Conservation (phyloP, 805 yeast genomes). For the Ogataea degrootiae region DNA sequence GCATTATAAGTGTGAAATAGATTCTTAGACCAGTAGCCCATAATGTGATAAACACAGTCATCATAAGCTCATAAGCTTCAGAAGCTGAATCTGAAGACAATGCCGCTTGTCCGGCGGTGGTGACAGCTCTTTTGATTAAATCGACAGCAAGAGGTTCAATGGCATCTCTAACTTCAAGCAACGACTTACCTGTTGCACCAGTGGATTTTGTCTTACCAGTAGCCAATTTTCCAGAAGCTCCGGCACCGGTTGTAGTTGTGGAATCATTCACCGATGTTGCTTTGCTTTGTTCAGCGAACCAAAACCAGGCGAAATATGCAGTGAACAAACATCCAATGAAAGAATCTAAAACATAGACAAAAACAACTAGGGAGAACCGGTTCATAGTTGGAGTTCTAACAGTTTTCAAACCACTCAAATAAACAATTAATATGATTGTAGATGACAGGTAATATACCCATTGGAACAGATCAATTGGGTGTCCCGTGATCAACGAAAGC, state of each 20-base stretch:
- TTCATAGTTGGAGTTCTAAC: constrained; percentile 54
- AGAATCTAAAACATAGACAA: constrained; percentile 66
- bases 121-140: constrained; percentile 4
- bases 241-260: constrained; percentile 16
- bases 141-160: constrained; percentile 8
- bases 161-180: constrained; percentile 1
- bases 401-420: constrained; percentile 50
- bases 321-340: constrained; percentile 64
- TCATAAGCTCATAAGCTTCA: constrained; percentile 49
- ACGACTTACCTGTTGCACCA: neutral
- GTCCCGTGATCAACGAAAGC: constrained; percentile 82
- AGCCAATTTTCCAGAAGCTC: constrained; percentile 20
- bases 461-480: constrained; percentile 75
- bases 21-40: constrained; percentile 44
- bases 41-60: constrained; percentile 49
- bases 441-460: constrained; percentile 75
- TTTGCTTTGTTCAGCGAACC: constrained; percentile 48
- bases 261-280: neutral
- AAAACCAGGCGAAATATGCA: constrained; percentile 63
- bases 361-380: constrained; percentile 56
- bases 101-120: constrained; percentile 20
- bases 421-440: constrained; percentile 57
- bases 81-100: constrained; percentile 58
- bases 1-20: constrained; percentile 55
- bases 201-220: neutral